These are phyloP conservation scores for Solanum piurae DNA, from an alignment of 257 asterid genomes.

Conservation along the genomic window DNA sequence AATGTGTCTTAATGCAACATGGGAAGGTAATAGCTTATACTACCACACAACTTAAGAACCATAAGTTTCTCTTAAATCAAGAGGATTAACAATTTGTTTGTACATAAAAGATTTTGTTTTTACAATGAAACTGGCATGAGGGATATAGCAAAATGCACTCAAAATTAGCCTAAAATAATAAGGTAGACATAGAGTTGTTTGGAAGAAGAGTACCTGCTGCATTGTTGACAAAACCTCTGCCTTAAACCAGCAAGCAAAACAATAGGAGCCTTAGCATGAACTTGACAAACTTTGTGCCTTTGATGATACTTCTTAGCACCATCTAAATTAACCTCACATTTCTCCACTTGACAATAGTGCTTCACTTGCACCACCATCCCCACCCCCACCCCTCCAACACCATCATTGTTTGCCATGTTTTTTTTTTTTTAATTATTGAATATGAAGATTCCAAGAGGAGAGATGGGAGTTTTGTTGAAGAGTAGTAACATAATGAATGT, in stretches of 20 bases:
- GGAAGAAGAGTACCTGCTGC: constrained; percentile 40
- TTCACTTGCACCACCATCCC: background rate
- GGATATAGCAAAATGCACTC: background rate
- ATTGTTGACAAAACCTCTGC: constrained; percentile 67
- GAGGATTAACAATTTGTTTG: background rate
- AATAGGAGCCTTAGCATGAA: constrained; percentile 46
- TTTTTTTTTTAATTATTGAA: background rate
- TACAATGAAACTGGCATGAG: background rate
- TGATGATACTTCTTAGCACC: constrained; percentile 37
- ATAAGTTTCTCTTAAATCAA: background rate
- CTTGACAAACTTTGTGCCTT: constrained; percentile 52
- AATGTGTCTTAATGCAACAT: background rate
- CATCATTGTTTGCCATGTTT: constrained; percentile 1
- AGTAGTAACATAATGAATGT: background rate
- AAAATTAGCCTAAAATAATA: background rate
- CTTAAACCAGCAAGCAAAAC: constrained; percentile 30
- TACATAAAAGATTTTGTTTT: background rate
- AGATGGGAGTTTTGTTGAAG: background rate
- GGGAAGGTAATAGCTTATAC: background rate
- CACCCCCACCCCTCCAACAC: background rate
- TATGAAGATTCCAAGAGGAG: background rate
- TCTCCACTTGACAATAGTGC: constrained; percentile 34
- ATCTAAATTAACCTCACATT: constrained; percentile 28
- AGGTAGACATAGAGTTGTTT: background rate
- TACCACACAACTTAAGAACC: background rate